Evolutionary conservation across 768 basidiomycete species (phyloP), one percentile per base, ranked within the genome.

Genomic region (Podaxis carcinomalis): DNA sequence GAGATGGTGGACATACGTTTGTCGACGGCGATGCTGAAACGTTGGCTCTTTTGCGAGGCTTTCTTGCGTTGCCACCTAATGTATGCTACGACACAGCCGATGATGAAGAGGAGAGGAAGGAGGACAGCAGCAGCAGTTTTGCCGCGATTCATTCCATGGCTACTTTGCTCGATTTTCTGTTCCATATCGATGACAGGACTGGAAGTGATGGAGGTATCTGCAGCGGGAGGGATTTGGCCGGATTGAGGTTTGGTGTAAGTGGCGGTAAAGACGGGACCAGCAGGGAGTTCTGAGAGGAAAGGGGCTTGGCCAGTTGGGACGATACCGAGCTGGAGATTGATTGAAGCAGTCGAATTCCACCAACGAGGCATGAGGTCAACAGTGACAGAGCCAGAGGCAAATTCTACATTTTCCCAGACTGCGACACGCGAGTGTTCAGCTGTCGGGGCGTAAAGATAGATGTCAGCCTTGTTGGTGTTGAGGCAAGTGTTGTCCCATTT

Each of bases 1-100:
- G 85, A 87, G 65, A 92, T 90, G 52, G 87, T 89, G 1, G 85
- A 88, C 91, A 93, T 92, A 71, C 91, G 88, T 71, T 84, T 85
- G 75, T 93, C 91, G 70, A 93, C 72, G 9, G 77, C 81, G 69
- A 86, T 80, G 42, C 80, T 84, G 78, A 83, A 93, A 21, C 78
- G 78, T 70, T 75, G 80, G 67, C 82, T 78, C 69, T 88, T 79
- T 28, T 81, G 77, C 59, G 74, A 75, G 53, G 78, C 77, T 63
- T 73, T 80, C 32, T 72, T 67, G 61, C 91, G 84, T 54, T 72
- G 81, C 60, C 75, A 73, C 68, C 73, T 82, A 75, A 93, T 69
- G 72, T 84, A 90, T 0, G 75, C 67, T 10, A 70, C 76, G 37
- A 78, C 62, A 44, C 73, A 75, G 21, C 83, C 57, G 27, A 67